phyloP scores from a whole-genome alignment of 345 rosid genomes.

The Triadica sebifera region DNA sequence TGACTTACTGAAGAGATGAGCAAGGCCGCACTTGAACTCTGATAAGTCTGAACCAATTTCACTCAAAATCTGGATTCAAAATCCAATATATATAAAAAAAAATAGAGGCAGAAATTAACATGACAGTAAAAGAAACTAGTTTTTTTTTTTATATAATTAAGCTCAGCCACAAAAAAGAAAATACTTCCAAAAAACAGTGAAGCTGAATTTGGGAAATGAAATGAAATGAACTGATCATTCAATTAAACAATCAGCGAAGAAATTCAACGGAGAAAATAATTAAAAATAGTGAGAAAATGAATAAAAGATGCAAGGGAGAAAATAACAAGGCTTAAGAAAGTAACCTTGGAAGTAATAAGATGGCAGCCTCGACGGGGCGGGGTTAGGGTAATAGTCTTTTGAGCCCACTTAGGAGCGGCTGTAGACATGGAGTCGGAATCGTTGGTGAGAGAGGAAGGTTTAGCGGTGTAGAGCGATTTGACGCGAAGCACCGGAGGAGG shows the following conservation, averaged over 20 bases:
- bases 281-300: background rate
- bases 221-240: background rate
- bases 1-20: conserved; percentile 78
- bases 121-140: too few relatives aligned
- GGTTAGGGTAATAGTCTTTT: conserved; percentile 80
- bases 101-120: background rate
- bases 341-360: conserved; percentile 82
- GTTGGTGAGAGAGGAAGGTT: conserved; percentile 34
- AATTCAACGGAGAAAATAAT: background rate
- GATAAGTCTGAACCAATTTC: conserved; percentile 71
- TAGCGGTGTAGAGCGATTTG: conserved; percentile 38
- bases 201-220: background rate
- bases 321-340: background rate
- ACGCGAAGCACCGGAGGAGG: conserved; percentile 21
- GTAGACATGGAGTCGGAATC: conserved; percentile 47
- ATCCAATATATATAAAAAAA: background rate
- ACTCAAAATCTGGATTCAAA: conserved; percentile 59
- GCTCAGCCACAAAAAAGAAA: background rate
- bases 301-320: background rate
- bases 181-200: background rate
- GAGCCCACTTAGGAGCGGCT: conserved; percentile 78
- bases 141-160: background rate
- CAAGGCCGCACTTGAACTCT: conserved; percentile 85
- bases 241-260: background rate
- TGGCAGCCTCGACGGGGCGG: conserved; percentile 86